A percentile compares a stretch with the other conserved stretches of the same genome.
phyloP scores from a whole-genome alignment of 306 rosid genomes.

The Begonia fuchsioides region DNA sequence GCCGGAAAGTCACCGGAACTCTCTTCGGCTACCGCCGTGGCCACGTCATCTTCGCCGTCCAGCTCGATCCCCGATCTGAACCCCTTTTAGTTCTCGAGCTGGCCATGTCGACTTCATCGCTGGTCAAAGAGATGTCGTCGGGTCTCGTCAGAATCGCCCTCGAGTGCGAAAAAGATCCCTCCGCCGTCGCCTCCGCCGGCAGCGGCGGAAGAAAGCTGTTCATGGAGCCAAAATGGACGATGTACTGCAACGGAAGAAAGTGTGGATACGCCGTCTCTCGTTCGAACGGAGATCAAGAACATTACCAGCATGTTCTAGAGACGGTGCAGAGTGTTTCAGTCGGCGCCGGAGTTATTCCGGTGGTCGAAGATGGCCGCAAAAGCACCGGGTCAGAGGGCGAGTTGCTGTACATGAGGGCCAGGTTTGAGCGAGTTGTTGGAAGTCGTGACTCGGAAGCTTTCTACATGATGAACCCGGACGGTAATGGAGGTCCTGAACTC shows the following conservation, averaged over 20 bases:
- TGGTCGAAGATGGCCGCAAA: constrained; percentile 27
- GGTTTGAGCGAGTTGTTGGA: constrained; percentile 87
- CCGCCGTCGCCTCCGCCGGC: too few relatives aligned
- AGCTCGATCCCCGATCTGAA: constrained; percentile 57
- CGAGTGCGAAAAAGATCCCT: constrained; percentile 33
- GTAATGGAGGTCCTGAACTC: constrained; percentile 82
- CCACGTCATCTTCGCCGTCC: constrained; percentile 72
- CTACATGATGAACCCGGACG: constrained; percentile 91
- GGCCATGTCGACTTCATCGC: constrained; percentile 65
- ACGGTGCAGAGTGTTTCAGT: constrained; percentile 68
- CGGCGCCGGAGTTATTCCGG: constrained; percentile 86
- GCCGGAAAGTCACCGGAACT: constrained; percentile 74
- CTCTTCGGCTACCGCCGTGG: constrained; percentile 89
- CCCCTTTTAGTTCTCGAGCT: constrained; percentile 59
- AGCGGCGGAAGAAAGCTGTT: constrained; percentile 28
- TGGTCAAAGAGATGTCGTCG: constrained; percentile 83
- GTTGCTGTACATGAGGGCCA: constrained; percentile 87
- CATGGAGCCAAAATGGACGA: constrained; percentile 62
- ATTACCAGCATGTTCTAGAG: constrained; percentile 51
- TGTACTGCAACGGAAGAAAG: constrained; percentile 78
- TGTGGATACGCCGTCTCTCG: constrained; percentile 58
- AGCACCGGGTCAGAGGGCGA: constrained; percentile 34
- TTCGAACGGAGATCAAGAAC: constrained; percentile 40
- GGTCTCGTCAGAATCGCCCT: constrained; percentile 84
- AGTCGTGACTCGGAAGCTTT: constrained; percentile 96